Evolutionary conservation across 2,329 filamentous ascomycete species (phyloP).

Genomic region (Epichloe festucae): DNA sequence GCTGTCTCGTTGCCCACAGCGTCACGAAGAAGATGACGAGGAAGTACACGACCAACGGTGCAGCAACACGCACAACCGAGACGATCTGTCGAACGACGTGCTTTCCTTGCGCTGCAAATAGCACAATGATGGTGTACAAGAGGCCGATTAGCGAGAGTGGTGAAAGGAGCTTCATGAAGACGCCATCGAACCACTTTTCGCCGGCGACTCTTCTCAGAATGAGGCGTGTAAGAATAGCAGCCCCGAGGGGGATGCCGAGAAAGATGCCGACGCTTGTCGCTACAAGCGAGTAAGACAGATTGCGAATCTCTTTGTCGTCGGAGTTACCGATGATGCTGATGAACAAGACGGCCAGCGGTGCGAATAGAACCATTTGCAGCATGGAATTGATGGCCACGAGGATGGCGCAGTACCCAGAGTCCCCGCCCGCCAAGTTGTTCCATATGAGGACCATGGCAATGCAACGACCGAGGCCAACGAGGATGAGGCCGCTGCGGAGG

Average conservation of each 20-base stretch:
- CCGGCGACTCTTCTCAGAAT: constrained; percentile 41
- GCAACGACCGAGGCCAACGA: constrained; percentile 74
- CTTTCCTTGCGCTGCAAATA: constrained; percentile 71
- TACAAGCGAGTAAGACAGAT: constrained; percentile 49
- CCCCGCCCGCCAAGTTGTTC: constrained; percentile 57
- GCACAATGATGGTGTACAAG: constrained; percentile 73
- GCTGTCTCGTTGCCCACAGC: constrained; percentile 43
- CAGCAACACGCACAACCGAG: constrained; percentile 66
- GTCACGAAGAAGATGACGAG: constrained; percentile 59
- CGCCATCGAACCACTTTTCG: constrained; percentile 48
- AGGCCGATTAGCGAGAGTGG: constrained; percentile 73
- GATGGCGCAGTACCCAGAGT: constrained; percentile 72
- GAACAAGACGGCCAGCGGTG: constrained; percentile 55
- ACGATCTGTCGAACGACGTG: constrained; percentile 74
- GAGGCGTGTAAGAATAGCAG: constrained; percentile 65
- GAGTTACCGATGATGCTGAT: constrained; percentile 50
- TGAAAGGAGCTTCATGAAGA: constrained; percentile 56
- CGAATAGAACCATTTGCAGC: constrained; percentile 61
- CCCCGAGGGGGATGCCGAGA: constrained; percentile 69
- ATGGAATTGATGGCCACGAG: constrained; percentile 65
- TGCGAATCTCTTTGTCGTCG: constrained; percentile 20
- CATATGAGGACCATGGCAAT: constrained; percentile 80
- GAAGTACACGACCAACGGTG: constrained; percentile 75
- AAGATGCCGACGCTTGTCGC: constrained; percentile 76
- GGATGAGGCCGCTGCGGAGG: constrained; percentile 55